Conservation (phyloP, 2,329 filamentous ascomycete species). For the Pezicula rhizophila region DNA sequence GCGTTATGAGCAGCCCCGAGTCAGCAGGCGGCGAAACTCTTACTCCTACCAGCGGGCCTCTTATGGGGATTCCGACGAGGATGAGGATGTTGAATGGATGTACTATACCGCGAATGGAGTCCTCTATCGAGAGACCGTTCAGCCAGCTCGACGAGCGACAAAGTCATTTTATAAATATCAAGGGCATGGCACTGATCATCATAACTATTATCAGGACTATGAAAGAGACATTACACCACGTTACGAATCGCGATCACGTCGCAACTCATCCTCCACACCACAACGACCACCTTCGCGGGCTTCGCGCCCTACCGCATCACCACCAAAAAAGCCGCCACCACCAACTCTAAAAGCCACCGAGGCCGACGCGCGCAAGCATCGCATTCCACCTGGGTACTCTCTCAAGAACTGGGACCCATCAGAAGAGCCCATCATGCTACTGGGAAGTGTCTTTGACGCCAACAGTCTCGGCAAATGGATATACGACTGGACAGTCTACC, state of each 20-base stretch:
- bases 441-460: slow-evolving; percentile 94
- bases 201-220: slow-evolving; percentile 27
- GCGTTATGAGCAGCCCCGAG: slow-evolving; percentile 15
- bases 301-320: background rate
- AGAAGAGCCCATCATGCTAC: slow-evolving; percentile 86
- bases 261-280: slow-evolving; percentile 13
- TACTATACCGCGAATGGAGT: slow-evolving; percentile 23
- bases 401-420: slow-evolving; percentile 97
- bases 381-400: slow-evolving; percentile 84
- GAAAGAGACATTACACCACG: slow-evolving; percentile 24
- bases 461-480: slow-evolving; percentile 99
- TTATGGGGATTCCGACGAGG: slow-evolving; percentile 31
- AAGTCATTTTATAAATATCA: slow-evolving; percentile 27
- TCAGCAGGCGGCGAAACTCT: slow-evolving; percentile 24
- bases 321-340: background rate
- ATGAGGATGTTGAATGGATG: slow-evolving; percentile 27
- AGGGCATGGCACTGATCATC: slow-evolving; percentile 30
- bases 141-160: slow-evolving; percentile 17
- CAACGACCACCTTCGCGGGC: slow-evolving; percentile 10
- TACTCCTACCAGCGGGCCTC: slow-evolving; percentile 28
- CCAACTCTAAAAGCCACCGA: slow-evolving; percentile 43
- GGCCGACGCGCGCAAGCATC: slow-evolving; percentile 55
- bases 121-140: slow-evolving; percentile 15
- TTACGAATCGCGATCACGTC: slow-evolving; percentile 13
- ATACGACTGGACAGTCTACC: slow-evolving; percentile 97